These are phyloP conservation scores for Zymoseptoria brevis DNA, from an alignment of 2,329 filamentous ascomycete genomes.

Conservation along the genomic window DNA sequence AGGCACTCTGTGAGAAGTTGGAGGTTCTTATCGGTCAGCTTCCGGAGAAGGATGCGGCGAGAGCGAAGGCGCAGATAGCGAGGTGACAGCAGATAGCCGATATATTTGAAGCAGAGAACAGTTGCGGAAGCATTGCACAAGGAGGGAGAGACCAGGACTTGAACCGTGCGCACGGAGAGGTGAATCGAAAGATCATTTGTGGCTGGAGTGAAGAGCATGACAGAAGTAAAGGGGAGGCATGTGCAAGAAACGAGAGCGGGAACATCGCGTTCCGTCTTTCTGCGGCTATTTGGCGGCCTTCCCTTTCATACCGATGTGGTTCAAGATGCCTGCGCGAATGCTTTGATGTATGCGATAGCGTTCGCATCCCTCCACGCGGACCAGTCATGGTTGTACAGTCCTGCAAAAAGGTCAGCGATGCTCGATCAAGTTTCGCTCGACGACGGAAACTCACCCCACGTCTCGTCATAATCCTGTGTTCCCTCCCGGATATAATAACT, in stretches of 20 bases:
- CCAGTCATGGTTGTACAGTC: slow-evolving; percentile 49
- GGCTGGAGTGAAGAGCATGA: too few relatives aligned
- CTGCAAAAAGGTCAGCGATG: slow-evolving; percentile 20
- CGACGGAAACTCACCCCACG: slow-evolving; percentile 36
- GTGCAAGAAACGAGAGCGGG: too few relatives aligned
- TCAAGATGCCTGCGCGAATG: slow-evolving; percentile 10
- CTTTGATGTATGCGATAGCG: slow-evolving; percentile 12
- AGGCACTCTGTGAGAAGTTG: slow-evolving; percentile 5
- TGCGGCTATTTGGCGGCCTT: too few relatives aligned
- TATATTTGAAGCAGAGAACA: neutral
- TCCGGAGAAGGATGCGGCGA: slow-evolving; percentile 5
- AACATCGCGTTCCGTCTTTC: too few relatives aligned
- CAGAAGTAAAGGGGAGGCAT: too few relatives aligned
- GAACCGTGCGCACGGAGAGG: too few relatives aligned
- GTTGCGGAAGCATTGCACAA: neutral
- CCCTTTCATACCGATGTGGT: too few relatives aligned
- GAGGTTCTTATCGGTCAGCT: slow-evolving; percentile 2
- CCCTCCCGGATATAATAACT: slow-evolving; percentile 49
- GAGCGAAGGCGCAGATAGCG: slow-evolving; percentile 6
- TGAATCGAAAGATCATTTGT: too few relatives aligned
- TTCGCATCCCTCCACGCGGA: slow-evolving; percentile 26
- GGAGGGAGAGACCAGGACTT: neutral
- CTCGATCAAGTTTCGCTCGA: neutral
- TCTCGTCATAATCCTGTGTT: slow-evolving; percentile 48
- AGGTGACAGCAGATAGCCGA: neutral